These are phyloP conservation scores for Xylaria sp. DNA, from an alignment of 2,329 filamentous ascomycete species.

Conservation along the genomic window DNA sequence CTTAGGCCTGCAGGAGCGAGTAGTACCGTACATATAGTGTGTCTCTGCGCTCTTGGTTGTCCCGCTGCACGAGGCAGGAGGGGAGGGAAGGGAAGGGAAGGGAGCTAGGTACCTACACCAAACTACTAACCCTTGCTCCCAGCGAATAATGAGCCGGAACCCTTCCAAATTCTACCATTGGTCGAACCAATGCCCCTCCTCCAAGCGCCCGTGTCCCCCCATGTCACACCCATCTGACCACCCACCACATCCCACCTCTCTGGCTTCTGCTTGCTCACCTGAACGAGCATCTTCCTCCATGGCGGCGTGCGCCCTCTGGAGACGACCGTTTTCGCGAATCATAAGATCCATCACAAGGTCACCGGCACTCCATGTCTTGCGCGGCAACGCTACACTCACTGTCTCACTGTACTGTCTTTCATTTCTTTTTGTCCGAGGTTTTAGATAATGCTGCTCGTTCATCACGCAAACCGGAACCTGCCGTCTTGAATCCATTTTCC, in stretches of 20 bases:
- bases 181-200: background rate
- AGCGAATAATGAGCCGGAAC: constrained; percentile 24
- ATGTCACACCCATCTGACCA: constrained; percentile 35
- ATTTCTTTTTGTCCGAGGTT: constrained; percentile 17
- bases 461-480: constrained; percentile 7
- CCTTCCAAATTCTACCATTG: constrained; percentile 29
- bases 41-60: background rate
- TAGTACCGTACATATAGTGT: constrained; percentile 17
- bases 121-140: background rate
- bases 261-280: constrained; percentile 27
- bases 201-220: constrained; percentile 36
- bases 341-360: constrained; percentile 34
- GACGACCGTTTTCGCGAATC: constrained; percentile 21
- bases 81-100: background rate
- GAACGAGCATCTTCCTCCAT: constrained; percentile 22
- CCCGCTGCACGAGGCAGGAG: background rate
- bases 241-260: constrained; percentile 17
- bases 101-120: background rate
- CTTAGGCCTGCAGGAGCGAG: constrained; percentile 23
- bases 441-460: constrained; percentile 6
- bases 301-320: constrained; percentile 11
- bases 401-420: background rate
- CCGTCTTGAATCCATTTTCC: constrained; percentile 7
- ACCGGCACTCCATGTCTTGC: constrained; percentile 26
- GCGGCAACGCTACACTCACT: background rate